phyloP scores from a whole-genome alignment of 2,329 filamentous ascomycete species.

The Penicillium carneum region DNA sequence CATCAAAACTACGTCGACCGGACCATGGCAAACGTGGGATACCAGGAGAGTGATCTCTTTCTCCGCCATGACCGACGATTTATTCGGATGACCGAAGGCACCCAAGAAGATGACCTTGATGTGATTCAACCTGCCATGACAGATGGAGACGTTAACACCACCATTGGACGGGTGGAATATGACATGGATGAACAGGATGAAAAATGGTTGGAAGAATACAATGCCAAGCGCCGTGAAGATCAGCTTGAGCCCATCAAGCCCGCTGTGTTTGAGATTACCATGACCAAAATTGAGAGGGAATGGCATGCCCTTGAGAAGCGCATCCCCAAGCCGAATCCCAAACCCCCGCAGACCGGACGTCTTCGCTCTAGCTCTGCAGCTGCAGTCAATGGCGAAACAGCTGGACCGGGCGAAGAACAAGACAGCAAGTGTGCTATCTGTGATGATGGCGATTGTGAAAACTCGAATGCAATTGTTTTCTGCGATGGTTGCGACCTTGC shows the following conservation, averaged over 20 bases:
- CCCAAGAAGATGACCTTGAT: slow-evolving; percentile 69
- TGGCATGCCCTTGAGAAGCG: slow-evolving; percentile 96
- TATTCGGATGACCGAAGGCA: slow-evolving; percentile 67
- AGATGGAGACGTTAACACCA: slow-evolving; percentile 65
- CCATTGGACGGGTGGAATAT: slow-evolving; percentile 87
- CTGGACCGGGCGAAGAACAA: slow-evolving; percentile 82
- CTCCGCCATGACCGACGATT: slow-evolving; percentile 76
- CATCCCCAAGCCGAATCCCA: slow-evolving; percentile 95
- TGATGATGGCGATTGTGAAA: slow-evolving; percentile 98
- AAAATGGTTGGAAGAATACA: slow-evolving; percentile 89
- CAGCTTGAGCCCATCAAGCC: slow-evolving; percentile 84
- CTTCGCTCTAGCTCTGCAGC: slow-evolving; percentile 92
- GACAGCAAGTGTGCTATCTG: slow-evolving; percentile 98
- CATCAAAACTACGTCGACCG: slow-evolving; percentile 93
- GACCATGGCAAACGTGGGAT: slow-evolving; percentile 93
- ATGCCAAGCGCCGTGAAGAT: slow-evolving; percentile 74
- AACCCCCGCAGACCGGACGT: slow-evolving; percentile 91
- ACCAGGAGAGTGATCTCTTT: slow-evolving; percentile 92
- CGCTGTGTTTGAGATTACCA: slow-evolving; percentile 94
- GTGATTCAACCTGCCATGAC: slow-evolving; percentile 61
- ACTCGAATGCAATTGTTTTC: slow-evolving; percentile 98
- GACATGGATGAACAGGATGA: slow-evolving; percentile 99
- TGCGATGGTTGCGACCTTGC: slow-evolving; percentile 97
- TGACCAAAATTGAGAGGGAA: slow-evolving; percentile 98
- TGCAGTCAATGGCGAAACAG: slow-evolving; percentile 91